A percentile compares a stretch with the other conserved stretches of the same genome.
Evolutionary conservation across 2,329 filamentous ascomycete genomes (phyloP).

Genomic region (Xylariaceae sp.): DNA sequence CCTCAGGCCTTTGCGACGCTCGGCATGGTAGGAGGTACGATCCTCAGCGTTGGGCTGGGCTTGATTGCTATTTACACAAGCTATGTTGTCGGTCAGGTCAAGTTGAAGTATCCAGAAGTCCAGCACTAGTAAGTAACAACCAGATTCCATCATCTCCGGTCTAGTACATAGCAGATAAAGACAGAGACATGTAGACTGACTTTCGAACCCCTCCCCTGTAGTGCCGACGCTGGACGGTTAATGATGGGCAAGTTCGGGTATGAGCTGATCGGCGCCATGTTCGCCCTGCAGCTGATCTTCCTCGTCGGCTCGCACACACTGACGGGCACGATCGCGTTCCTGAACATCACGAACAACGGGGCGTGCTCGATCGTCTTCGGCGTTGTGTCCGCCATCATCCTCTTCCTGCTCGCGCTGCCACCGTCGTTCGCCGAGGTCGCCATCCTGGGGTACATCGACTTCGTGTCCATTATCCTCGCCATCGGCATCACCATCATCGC

Average conservation of each 20-base stretch:
- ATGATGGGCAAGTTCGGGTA: constrained; percentile 59
- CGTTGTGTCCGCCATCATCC: constrained; percentile 60
- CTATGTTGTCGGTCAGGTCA: constrained; percentile 53
- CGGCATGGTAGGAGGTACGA: constrained; percentile 58
- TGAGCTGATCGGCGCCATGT: constrained; percentile 59
- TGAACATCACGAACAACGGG: constrained; percentile 60
- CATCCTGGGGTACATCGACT: constrained; percentile 63
- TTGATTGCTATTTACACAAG: constrained; percentile 55
- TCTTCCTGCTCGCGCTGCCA: constrained; percentile 60
- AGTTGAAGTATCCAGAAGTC: constrained; percentile 41
- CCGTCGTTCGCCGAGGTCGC: constrained; percentile 64
- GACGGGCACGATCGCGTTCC: constrained; percentile 66
- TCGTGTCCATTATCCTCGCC: constrained; percentile 61
- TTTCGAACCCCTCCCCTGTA: not conserved
- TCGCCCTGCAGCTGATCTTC: constrained; percentile 65
- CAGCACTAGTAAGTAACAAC: constrained; percentile 37
- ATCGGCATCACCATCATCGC: constrained; percentile 66
- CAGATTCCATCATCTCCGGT: not conserved
- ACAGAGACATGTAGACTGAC: no score
- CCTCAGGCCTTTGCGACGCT: constrained; percentile 58
- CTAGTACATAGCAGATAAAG: no score
- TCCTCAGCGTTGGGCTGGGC: constrained; percentile 50
- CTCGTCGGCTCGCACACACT: constrained; percentile 68
- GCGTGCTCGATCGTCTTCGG: constrained; percentile 65
- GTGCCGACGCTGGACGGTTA: constrained; percentile 62